Evolutionary conservation across 495 filamentous ascomycete genomes (phyloP), one percentile per base, ranked within the genome.

Genomic region (Astrocystis sublimbata): DNA sequence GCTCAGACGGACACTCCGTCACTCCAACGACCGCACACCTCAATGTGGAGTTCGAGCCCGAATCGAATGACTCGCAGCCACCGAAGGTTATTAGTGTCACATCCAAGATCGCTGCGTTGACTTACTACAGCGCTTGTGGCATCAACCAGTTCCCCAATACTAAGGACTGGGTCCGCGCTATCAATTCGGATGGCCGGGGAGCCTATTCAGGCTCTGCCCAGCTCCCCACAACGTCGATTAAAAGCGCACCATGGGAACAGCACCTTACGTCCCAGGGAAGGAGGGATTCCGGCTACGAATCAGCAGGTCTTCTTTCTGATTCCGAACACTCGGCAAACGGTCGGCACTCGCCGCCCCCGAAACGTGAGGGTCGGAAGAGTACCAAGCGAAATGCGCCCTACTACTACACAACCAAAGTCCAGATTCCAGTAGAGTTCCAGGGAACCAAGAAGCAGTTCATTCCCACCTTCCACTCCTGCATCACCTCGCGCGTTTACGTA

Each of bases 391-490:
- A 30, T 2, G 70, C 15, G 71, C 54, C 23, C 77, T 75, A n/a
- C 84, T 79, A 73, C 77, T 45, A 96, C 76, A 89, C 84, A 2
- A 80, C 92, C 1, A 78, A 77, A 4, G 68, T 97, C 8, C 70
- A 89, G 7, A 84, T 97, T 7, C 92, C 94, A 0, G 76, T 98
- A 71, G 78, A 82, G 0, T 78, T 96, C 1, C 92, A 94, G 0
- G 76, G 73, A 9, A 66, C 72, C 19, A 85, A 83, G 65, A 90
- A 87, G 62, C 78, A 85, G 2, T 92, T 93, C 74, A 74, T 94
- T 28, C 96, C 94, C 0, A 92, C 91, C 17, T 98, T 98, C 77
- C 88, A 94, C 75, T 85, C 86, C 56, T 98, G 94, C 75, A 83
- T 96, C 66, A 78, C 89, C 30, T 89, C 89, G 15, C 88, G 94